Conservation (phyloP, 2,329 filamentous ascomycete species). For the Botrytis aclada region DNA sequence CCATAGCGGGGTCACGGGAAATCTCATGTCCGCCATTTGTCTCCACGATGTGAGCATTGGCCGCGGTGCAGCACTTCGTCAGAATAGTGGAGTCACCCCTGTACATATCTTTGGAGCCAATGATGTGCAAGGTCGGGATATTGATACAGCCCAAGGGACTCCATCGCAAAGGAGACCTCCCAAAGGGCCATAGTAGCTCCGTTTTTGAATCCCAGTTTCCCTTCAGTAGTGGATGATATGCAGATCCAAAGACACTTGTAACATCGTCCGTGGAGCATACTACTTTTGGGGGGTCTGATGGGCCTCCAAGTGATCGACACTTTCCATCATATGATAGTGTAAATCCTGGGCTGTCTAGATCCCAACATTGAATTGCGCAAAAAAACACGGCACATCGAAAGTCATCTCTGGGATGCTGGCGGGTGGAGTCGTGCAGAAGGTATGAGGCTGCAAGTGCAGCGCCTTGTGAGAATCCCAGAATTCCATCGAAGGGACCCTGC, state of each 20-base stretch:
- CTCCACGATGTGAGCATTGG: background rate
- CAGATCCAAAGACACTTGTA: background rate
- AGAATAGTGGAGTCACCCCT: background rate
- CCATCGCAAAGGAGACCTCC: background rate
- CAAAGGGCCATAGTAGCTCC: background rate
- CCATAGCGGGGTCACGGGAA: background rate
- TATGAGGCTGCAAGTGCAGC: conserved; percentile 40
- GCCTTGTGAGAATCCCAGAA: conserved; percentile 60
- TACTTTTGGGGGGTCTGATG: background rate
- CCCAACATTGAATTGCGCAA: background rate
- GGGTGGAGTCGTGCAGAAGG: background rate
- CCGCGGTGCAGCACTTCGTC: background rate
- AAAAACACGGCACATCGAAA: background rate
- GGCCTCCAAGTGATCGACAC: background rate
- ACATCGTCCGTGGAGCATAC: background rate
- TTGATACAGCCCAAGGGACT: background rate
- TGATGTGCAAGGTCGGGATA: background rate
- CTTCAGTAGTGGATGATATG: background rate
- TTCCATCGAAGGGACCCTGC: conserved; percentile 48
- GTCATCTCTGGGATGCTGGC: background rate
- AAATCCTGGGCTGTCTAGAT: background rate
- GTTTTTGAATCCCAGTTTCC: background rate
- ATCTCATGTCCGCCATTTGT: background rate
- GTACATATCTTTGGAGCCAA: background rate
- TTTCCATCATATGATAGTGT: background rate